phyloP scores from a whole-genome alignment of 768 basidiomycete genomes.

The Pluteus cervinus region DNA sequence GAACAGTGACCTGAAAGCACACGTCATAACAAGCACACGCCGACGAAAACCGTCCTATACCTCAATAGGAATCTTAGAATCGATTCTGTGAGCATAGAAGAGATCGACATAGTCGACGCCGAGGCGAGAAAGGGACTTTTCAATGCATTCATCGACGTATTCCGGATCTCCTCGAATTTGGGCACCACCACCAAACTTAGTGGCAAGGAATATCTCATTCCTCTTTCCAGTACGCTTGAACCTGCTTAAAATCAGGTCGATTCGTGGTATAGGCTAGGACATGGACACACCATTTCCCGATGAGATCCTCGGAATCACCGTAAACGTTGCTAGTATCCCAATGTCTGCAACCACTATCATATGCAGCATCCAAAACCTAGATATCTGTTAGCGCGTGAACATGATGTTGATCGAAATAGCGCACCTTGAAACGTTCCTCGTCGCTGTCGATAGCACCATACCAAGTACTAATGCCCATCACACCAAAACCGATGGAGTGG shows the following conservation, averaged over 20 bases:
- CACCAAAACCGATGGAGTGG: slow-evolving; percentile 54
- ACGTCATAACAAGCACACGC: neutral
- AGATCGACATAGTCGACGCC: slow-evolving; percentile 31
- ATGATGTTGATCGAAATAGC: neutral
- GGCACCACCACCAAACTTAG: slow-evolving; percentile 32
- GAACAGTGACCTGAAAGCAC: slow-evolving; percentile 19
- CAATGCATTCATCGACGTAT: slow-evolving; percentile 26
- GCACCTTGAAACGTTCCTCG: slow-evolving; percentile 55
- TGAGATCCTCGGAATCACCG: slow-evolving; percentile 34
- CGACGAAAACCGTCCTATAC: slow-evolving; percentile 4
- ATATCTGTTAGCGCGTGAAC: neutral
- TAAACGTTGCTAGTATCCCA: slow-evolving; percentile 49
- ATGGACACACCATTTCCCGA: slow-evolving; percentile 36
- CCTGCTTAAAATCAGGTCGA: slow-evolving; percentile 18
- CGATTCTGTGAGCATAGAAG: slow-evolving; percentile 28
- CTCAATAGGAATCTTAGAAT: slow-evolving; percentile 23
- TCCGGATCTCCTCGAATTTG: slow-evolving; percentile 27
- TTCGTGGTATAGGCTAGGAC: neutral
- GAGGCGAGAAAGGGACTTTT: slow-evolving; percentile 26
- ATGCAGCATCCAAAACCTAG: slow-evolving; percentile 35
- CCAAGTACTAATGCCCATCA: slow-evolving; percentile 44
- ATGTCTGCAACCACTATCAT: slow-evolving; percentile 34
- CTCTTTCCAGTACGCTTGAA: slow-evolving; percentile 47
- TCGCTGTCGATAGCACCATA: slow-evolving; percentile 44
- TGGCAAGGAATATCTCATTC: slow-evolving; percentile 53